phyloP scores from a whole-genome alignment of 1,139 yeast species.

The Pichiaceae sp. region DNA sequence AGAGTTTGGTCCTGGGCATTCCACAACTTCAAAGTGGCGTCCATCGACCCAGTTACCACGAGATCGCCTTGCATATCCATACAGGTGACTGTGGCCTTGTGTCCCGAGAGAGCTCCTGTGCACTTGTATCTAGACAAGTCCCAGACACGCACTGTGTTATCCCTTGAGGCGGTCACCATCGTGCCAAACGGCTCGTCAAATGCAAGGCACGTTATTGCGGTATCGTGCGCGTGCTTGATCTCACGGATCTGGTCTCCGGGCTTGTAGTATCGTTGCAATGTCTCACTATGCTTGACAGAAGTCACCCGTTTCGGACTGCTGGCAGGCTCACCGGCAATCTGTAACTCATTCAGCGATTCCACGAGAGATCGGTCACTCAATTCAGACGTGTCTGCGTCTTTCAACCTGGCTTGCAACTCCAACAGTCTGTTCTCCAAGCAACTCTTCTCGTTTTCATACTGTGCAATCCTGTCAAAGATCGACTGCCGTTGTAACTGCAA shows the following conservation, averaged over 20 bases:
- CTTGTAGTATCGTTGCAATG: constrained; percentile 51
- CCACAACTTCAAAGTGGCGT: constrained; percentile 83
- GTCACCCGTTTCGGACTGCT: background rate
- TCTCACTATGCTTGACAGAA: constrained; percentile 38
- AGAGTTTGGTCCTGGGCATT: no score
- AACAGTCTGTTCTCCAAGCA: constrained; percentile 39
- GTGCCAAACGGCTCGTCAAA: constrained; percentile 67
- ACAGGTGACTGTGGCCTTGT: constrained; percentile 46
- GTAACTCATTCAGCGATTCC: background rate
- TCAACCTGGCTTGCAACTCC: constrained; percentile 32
- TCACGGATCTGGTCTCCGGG: constrained; percentile 46
- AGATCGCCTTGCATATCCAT: constrained; percentile 46
- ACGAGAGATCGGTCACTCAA: background rate
- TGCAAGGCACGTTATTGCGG: constrained; percentile 45
- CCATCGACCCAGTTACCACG: constrained; percentile 76
- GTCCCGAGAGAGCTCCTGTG: constrained; percentile 44
- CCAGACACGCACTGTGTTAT: constrained; percentile 82
- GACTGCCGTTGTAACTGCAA: constrained; percentile 40
- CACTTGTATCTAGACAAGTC: constrained; percentile 52
- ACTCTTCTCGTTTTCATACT: constrained; percentile 50
- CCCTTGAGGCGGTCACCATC: constrained; percentile 70
- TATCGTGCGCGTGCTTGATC: constrained; percentile 48
- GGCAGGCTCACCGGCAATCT: no score
- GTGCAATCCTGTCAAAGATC: constrained; percentile 49
- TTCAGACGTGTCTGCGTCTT: constrained; percentile 13